Evolutionary conservation across 345 rosid genomes (phyloP).

Genomic region (Linum tenue): DNA sequence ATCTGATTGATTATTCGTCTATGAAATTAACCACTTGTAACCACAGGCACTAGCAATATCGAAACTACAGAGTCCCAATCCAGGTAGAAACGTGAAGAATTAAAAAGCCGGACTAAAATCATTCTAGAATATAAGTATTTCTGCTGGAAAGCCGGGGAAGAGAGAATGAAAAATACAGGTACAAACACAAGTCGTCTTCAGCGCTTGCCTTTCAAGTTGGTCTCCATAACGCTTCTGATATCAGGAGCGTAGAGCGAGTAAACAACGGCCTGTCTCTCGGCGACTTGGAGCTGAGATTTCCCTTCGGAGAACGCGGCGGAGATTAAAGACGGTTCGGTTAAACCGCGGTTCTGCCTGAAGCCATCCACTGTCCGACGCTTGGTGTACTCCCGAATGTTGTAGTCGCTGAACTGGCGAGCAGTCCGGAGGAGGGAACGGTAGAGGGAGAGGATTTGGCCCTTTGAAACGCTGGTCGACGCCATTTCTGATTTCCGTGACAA

Average conservation of each 20-base stretch:
- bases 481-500: not conserved
- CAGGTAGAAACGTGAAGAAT: too few species aligned
- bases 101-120: not conserved
- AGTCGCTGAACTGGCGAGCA: slow-evolving; percentile 59
- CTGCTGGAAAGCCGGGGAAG: not conserved
- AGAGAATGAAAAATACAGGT: not conserved
- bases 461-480: slow-evolving; percentile 11
- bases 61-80: not conserved
- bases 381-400: slow-evolving; percentile 71
- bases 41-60: not conserved
- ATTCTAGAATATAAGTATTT: not conserved
- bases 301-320: slow-evolving; percentile 52
- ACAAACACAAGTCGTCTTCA: not conserved
- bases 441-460: slow-evolving; percentile 38
- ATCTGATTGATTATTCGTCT: not conserved
- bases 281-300: slow-evolving; percentile 50
- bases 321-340: slow-evolving; percentile 39
- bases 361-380: slow-evolving; percentile 68
- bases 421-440: slow-evolving; percentile 65
- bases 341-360: slow-evolving; percentile 43
- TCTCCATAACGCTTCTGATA: slow-evolving; percentile 76
- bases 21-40: not conserved
- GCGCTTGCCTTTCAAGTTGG: slow-evolving; percentile 12
- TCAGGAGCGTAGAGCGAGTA: slow-evolving; percentile 67
- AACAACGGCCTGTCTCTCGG: slow-evolving; percentile 49